These are phyloP conservation scores for Metschnikowia continentalis DNA, from an alignment of 805 yeast genomes.

Conservation along the genomic window DNA sequence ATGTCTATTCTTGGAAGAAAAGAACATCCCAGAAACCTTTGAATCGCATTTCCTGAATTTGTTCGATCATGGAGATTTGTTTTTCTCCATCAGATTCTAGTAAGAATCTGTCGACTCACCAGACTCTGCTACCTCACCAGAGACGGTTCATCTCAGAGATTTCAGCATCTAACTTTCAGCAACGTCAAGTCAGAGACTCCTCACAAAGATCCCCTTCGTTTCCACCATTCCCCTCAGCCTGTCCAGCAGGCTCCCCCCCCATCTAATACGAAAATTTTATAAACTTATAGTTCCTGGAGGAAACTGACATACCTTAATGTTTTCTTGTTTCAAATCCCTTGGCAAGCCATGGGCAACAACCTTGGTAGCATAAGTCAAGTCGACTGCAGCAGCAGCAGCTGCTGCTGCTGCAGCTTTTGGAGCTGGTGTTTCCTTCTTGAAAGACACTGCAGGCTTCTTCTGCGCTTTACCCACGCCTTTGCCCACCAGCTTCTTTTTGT, in stretches of 20 bases:
- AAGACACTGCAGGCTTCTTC: constrained; percentile 23
- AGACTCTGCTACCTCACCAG: too few species aligned
- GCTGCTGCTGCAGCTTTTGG: constrained; percentile 22
- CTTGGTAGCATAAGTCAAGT: constrained; percentile 62
- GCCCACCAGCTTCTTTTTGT: constrained; percentile 33
- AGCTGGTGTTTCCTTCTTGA: constrained; percentile 29
- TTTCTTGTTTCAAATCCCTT: constrained; percentile 76
- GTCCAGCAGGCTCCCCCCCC: constrained; percentile 3
- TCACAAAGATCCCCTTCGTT: not conserved
- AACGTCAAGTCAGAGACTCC: not conserved
- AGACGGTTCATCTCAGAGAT: not conserved
- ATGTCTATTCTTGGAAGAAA: not conserved
- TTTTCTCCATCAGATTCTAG: not conserved
- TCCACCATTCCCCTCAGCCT: not conserved
- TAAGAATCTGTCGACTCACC: too few species aligned
- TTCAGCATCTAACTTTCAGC: not conserved
- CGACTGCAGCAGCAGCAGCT: constrained; percentile 24
- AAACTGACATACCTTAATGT: constrained; percentile 73
- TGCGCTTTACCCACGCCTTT: constrained; percentile 29
- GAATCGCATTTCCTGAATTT: not conserved
- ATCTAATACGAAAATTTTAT: not conserved
- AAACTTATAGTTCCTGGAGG: constrained; percentile 7
- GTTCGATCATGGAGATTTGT: not conserved
- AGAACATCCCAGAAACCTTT: not conserved
- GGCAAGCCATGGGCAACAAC: constrained; percentile 83